A percentile compares a stretch with the other conserved stretches of the same genome.
These are phyloP conservation scores for Penicillium nucicola DNA, from an alignment of 495 filamentous ascomycete species.

Conservation along the genomic window DNA sequence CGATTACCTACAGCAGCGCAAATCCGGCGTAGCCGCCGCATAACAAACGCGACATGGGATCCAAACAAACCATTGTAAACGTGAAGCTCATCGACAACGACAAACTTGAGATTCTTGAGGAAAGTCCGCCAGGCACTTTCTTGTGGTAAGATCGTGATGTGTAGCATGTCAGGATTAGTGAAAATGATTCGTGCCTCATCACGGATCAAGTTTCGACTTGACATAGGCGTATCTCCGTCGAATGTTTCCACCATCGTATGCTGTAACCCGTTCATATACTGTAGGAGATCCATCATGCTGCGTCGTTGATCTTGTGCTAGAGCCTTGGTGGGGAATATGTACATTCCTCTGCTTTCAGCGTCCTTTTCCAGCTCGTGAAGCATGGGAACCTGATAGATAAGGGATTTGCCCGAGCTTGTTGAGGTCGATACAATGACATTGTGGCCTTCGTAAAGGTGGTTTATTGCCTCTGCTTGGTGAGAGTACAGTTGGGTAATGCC, in stretches of 20 bases:
- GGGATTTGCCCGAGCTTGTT: slow-evolving; percentile 91
- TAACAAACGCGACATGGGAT: slow-evolving; percentile 90
- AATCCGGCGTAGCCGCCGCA: slow-evolving; percentile 84
- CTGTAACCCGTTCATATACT: slow-evolving; percentile 75
- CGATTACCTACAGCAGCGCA: slow-evolving; percentile 90
- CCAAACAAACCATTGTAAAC: slow-evolving; percentile 96
- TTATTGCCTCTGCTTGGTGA: slow-evolving; percentile 95
- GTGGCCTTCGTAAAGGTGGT: slow-evolving; percentile 74
- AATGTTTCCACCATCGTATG: slow-evolving; percentile 84
- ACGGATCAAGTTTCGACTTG: slow-evolving; percentile 70
- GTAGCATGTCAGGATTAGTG: slow-evolving; percentile 98
- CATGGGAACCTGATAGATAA: slow-evolving; percentile 96
- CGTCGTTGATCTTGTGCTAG: slow-evolving; percentile 92
- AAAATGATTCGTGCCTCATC: slow-evolving; percentile 94
- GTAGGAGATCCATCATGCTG: slow-evolving; percentile 79
- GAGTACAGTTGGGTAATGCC: slow-evolving; percentile 86
- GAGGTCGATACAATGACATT: slow-evolving; percentile 94
- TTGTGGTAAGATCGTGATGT: slow-evolving; percentile 89
- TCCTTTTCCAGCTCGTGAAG: slow-evolving; percentile 84
- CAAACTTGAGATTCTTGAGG: slow-evolving; percentile 82
- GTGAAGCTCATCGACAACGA: slow-evolving; percentile 88
- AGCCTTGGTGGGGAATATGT: slow-evolving; percentile 98
- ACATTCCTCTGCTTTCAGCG: slow-evolving; percentile 77
- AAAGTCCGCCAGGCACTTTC: slow-evolving; percentile 89
- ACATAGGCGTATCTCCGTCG: slow-evolving; percentile 90